A percentile compares a stretch with the other conserved stretches of the same genome.
These are phyloP conservation scores for Nitzschia sp. DNA, from an alignment of 108 stramenopile species.

Conservation along the genomic window DNA sequence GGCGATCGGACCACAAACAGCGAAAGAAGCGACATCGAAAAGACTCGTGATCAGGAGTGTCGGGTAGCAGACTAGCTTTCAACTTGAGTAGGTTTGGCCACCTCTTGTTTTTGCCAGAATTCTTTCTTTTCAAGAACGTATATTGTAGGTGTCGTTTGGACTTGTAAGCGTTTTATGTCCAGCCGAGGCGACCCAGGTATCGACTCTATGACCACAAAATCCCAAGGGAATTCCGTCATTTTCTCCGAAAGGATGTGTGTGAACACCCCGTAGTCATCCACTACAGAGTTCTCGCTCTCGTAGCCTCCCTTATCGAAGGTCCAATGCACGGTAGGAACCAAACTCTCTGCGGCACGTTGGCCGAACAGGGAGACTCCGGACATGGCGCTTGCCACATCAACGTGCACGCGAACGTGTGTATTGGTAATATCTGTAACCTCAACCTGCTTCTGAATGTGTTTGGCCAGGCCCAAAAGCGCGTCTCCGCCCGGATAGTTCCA, in stretches of 20 bases:
- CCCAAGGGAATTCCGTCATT: constrained; percentile 19
- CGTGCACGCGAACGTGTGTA: constrained; percentile 52
- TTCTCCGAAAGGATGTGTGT: constrained; percentile 73
- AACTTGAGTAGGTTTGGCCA: not conserved
- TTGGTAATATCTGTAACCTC: not conserved
- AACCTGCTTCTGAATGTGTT: constrained; percentile 35
- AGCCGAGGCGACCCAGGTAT: constrained; percentile 73
- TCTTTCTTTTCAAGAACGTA: constrained; percentile 54
- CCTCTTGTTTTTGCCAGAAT: not conserved
- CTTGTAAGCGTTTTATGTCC: constrained; percentile 36
- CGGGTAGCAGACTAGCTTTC: not conserved
- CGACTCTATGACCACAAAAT: constrained; percentile 59
- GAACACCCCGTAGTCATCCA: constrained; percentile 26
- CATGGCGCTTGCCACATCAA: constrained; percentile 89
- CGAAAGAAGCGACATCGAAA: not conserved
- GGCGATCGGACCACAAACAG: not conserved
- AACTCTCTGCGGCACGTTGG: constrained; percentile 51
- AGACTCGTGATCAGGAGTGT: not conserved
- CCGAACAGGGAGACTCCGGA: constrained; percentile 89
- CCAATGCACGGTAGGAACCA: constrained; percentile 27
- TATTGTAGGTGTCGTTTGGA: constrained; percentile 63
- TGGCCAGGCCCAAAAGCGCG: constrained; percentile 50
- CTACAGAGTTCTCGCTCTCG: constrained; percentile 62
- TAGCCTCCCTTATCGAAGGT: constrained; percentile 79
- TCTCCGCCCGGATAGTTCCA: constrained; percentile 90